Evolutionary conservation across 2,329 filamentous ascomycete species (phyloP).

Genomic region (Ophiostoma triangulosporum): DNA sequence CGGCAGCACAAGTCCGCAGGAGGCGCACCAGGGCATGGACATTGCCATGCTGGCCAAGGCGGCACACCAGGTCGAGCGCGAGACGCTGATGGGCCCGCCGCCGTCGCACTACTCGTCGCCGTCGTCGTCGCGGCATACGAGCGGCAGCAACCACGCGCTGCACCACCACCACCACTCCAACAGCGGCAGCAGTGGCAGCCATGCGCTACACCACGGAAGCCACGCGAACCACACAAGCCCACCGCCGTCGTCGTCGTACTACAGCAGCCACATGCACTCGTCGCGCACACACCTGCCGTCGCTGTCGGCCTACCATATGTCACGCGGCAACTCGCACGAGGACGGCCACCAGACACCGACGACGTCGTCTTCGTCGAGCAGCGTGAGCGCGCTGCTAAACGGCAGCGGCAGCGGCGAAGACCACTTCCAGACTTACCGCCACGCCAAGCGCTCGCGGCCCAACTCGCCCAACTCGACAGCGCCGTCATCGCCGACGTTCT

Average conservation of each 20-base stretch:
- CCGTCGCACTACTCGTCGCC: conserved; percentile 29
- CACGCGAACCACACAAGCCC: conserved; percentile 12
- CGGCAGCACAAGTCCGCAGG: conserved; percentile 12
- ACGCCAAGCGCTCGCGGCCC: conserved; percentile 78
- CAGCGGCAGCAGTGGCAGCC: background rate
- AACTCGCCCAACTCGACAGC: conserved; percentile 93
- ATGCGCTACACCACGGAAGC: conserved; percentile 1
- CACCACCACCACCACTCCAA: conserved; percentile 15
- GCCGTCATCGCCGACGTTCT: conserved; percentile 91
- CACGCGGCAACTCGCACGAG: conserved; percentile 70
- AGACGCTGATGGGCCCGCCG: conserved; percentile 29
- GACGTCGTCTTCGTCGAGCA: conserved; percentile 1
- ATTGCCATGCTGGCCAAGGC: conserved; percentile 48
- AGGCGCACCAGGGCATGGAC: conserved; percentile 33
- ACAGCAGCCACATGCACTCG: conserved; percentile 29
- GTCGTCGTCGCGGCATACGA: conserved; percentile 36
- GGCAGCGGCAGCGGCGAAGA: conserved; percentile 46
- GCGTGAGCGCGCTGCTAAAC: background rate
- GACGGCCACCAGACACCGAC: conserved; percentile 25
- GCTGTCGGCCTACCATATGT: conserved; percentile 87
- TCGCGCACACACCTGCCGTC: conserved; percentile 55
- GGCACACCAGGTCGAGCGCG: conserved; percentile 48
- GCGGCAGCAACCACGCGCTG: conserved; percentile 28
- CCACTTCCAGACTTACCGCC: conserved; percentile 57
- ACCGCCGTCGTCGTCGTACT: conserved; percentile 30